Percentiles rank a stretch among this genome's conserved stretches.
Conservation (phyloP, 2,329 filamentous ascomycete genomes). For the Trichophyton verrucosum region DNA sequence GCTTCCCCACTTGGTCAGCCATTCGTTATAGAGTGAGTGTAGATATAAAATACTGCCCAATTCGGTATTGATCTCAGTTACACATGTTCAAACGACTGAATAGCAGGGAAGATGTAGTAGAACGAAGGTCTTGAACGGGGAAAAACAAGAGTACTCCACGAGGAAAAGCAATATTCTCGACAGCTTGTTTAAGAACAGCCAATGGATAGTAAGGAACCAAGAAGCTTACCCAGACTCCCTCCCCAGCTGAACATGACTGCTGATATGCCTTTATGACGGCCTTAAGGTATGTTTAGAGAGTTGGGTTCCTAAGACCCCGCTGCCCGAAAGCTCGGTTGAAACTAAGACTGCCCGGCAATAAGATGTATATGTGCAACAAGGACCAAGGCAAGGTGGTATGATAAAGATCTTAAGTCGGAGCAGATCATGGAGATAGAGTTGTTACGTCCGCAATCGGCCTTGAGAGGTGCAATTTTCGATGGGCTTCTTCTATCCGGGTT, state of each 20-base stretch:
- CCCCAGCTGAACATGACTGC: constrained; percentile 15
- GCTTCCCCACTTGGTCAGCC: background rate
- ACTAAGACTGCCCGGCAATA: background rate
- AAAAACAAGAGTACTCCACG: background rate
- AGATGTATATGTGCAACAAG: background rate
- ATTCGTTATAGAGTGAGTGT: background rate
- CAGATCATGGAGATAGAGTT: background rate
- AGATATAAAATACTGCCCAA: background rate
- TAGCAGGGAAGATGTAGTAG: background rate
- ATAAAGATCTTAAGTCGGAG: background rate
- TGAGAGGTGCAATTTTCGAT: background rate
- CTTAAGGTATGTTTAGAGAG: background rate
- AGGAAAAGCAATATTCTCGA: background rate
- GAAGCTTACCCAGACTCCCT: constrained; percentile 12
- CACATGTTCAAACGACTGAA: background rate
- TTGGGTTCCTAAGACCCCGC: background rate
- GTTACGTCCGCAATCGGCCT: background rate
- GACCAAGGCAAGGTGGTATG: background rate
- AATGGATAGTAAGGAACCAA: background rate
- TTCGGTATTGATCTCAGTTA: background rate
- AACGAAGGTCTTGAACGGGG: background rate
- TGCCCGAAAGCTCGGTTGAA: background rate
- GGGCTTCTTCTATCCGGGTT: background rate
- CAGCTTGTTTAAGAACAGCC: background rate
- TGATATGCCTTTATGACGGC: background rate